phyloP scores from a whole-genome alignment of 306 rosid species.

The Benincasa hispida region DNA sequence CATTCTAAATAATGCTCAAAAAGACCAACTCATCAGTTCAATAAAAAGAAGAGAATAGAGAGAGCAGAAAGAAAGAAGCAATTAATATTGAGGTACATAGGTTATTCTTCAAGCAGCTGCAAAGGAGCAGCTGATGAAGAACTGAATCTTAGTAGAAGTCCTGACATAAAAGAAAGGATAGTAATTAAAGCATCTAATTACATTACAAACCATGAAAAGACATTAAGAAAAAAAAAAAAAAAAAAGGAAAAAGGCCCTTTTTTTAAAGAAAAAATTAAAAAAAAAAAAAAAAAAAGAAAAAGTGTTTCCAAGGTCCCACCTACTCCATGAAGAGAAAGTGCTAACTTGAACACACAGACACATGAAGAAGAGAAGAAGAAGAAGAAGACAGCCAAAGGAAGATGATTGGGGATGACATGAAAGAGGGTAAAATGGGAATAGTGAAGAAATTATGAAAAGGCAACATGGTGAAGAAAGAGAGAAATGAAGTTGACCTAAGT shows the following conservation, averaged over 20 bases:
- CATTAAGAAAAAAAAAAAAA: too few species aligned
- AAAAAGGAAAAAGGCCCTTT: background rate
- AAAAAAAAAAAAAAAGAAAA: background rate
- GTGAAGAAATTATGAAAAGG: background rate
- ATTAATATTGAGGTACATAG: background rate
- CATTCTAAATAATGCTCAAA: too few species aligned
- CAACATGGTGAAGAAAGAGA: background rate
- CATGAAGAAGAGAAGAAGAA: too few species aligned
- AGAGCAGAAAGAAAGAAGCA: background rate
- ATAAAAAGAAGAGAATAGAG: background rate
- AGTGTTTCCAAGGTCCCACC: constrained; percentile 6
- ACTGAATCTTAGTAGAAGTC: constrained; percentile 5
- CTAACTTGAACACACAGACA: background rate
- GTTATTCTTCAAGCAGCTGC: background rate
- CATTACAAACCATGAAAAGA: constrained; percentile 1
- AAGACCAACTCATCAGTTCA: too few species aligned
- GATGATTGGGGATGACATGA: background rate
- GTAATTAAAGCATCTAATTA: background rate
- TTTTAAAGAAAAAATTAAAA: background rate
- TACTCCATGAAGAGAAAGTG: background rate
- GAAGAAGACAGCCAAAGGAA: background rate
- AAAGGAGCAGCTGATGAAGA: background rate
- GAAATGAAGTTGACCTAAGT: constrained; percentile 58
- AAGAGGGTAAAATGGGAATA: background rate
- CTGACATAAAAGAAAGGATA: background rate